Conservation (phyloP, 192 early-diverging fungal species). For the Backusella australiensis region DNA sequence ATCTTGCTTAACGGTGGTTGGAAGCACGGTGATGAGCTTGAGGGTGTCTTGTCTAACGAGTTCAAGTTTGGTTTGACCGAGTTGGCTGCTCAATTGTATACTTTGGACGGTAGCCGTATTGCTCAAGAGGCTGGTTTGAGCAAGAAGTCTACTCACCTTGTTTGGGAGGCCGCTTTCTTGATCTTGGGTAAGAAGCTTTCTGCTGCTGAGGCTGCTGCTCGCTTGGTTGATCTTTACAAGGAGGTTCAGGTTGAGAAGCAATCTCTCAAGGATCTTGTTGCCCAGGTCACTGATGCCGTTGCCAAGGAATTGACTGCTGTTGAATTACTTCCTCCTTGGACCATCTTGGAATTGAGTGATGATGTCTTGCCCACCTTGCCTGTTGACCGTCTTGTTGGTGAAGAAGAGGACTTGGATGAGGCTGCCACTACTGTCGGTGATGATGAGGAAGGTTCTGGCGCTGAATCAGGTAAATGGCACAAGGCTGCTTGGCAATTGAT, state of each 20-base stretch:
- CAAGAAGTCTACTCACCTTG: constrained; percentile 51
- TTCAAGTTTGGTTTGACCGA: constrained; percentile 55
- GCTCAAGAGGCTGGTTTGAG: constrained; percentile 55
- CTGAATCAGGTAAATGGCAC: constrained; percentile 48
- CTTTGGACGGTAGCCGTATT: constrained; percentile 63
- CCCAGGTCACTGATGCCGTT: constrained; percentile 19
- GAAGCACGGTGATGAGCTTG: constrained; percentile 64
- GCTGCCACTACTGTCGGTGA: constrained; percentile 12
- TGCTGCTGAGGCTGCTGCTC: constrained; percentile 17
- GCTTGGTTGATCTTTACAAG: constrained; percentile 29
- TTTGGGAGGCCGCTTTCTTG: constrained; percentile 59
- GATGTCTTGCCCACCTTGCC: constrained; percentile 33
- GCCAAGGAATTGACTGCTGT: constrained; percentile 26
- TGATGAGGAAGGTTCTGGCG: constrained; percentile 41
- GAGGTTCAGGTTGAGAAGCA: constrained; percentile 18
- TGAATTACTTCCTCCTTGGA: constrained; percentile 46
- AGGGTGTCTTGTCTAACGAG: constrained; percentile 60
- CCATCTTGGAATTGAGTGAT: constrained; percentile 40
- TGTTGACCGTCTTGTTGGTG: constrained; percentile 31
- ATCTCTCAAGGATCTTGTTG: neutral
- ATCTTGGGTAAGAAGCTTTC: constrained; percentile 37
- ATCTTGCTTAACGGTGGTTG: constrained; percentile 69
- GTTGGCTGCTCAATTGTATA: constrained; percentile 52
- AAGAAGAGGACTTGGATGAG: constrained; percentile 21
- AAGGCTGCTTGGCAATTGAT: constrained; percentile 60